These are phyloP conservation scores for Rhizopogon vulgaris DNA, from an alignment of 768 basidiomycete genomes.

Conservation along the genomic window DNA sequence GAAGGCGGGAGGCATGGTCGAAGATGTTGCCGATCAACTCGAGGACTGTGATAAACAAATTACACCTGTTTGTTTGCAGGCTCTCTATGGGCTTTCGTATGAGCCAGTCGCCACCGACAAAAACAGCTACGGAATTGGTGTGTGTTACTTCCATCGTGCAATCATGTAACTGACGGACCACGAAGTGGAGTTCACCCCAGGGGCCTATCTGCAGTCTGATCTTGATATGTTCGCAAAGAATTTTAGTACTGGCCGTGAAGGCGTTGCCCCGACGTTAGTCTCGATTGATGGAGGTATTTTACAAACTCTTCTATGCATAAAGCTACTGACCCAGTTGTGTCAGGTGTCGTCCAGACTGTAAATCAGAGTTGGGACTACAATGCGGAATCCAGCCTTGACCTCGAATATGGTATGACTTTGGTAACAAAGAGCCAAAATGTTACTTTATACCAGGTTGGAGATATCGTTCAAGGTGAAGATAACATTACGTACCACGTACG, in stretches of 20 bases:
- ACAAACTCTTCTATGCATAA: background rate
- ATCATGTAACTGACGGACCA: conserved; percentile 16
- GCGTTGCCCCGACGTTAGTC: conserved; percentile 11
- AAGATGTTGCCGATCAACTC: conserved; percentile 11
- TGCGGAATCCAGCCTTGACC: conserved; percentile 67
- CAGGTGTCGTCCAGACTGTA: conserved; percentile 38
- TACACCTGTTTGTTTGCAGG: conserved; percentile 54
- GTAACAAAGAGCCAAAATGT: conserved; percentile 28
- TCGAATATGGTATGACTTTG: conserved; percentile 59
- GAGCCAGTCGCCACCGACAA: conserved; percentile 32
- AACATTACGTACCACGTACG: background rate
- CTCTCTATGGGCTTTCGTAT: conserved; percentile 49
- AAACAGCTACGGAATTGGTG: conserved; percentile 53
- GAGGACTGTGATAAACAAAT: conserved; percentile 32
- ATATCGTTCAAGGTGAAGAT: conserved; percentile 23
- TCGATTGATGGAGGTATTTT: conserved; percentile 39
- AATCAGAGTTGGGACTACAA: conserved; percentile 35
- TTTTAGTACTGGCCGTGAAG: conserved; percentile 28
- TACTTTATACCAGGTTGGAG: conserved; percentile 36
- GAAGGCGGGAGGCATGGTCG: conserved; percentile 23
- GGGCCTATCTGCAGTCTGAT: conserved; percentile 39
- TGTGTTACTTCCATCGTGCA: conserved; percentile 5
- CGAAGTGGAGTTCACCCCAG: conserved; percentile 47
- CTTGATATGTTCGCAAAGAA: conserved; percentile 37
- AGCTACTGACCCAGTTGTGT: conserved; percentile 4